Percentiles rank a stretch among this genome's conserved stretches.
Conservation (phyloP, 2,329 filamentous ascomycete genomes). For the Plenodomus biglobosus region DNA sequence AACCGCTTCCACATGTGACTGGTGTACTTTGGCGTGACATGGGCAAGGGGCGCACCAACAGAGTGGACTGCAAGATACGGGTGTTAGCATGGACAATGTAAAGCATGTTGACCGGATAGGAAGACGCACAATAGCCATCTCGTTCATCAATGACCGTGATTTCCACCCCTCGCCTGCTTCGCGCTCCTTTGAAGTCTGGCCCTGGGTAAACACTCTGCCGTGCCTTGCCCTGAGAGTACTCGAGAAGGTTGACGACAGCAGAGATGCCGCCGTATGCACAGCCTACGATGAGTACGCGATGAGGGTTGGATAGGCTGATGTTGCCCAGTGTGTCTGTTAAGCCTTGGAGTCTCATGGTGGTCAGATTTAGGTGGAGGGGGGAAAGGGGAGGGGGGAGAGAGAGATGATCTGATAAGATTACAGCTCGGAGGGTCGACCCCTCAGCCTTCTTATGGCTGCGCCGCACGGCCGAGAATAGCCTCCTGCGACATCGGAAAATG, state of each 20-base stretch:
- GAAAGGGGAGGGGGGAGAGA: too few relatives aligned
- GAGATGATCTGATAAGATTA: constrained; percentile 25
- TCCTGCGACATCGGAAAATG: constrained; percentile 20
- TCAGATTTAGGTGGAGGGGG: constrained; percentile 12
- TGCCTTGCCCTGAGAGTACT: constrained; percentile 61
- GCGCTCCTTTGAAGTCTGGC: constrained; percentile 40
- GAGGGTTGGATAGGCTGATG: constrained; percentile 34
- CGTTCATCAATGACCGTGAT: constrained; percentile 76
- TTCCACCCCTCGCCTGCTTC: constrained; percentile 59
- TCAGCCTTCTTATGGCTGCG: constrained; percentile 10
- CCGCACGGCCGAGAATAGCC: background rate
- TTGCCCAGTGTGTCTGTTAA: constrained; percentile 28
- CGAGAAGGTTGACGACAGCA: constrained; percentile 66
- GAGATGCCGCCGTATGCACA: constrained; percentile 73
- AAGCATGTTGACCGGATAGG: too few relatives aligned
- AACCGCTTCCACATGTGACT: constrained; percentile 71
- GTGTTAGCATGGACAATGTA: constrained; percentile 19
- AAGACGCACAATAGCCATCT: constrained; percentile 74
- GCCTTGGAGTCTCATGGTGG: constrained; percentile 34
- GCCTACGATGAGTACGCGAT: constrained; percentile 64
- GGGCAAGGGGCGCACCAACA: constrained; percentile 73
- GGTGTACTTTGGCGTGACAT: constrained; percentile 65
- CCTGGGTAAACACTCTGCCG: constrained; percentile 50
- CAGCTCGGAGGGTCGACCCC: background rate
- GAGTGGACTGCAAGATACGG: constrained; percentile 61